Evolutionary conservation across 208 protist genomes (phyloP), one percentile per base, ranked within the genome.

Genomic region (Trypanosoma platydactyli): DNA sequence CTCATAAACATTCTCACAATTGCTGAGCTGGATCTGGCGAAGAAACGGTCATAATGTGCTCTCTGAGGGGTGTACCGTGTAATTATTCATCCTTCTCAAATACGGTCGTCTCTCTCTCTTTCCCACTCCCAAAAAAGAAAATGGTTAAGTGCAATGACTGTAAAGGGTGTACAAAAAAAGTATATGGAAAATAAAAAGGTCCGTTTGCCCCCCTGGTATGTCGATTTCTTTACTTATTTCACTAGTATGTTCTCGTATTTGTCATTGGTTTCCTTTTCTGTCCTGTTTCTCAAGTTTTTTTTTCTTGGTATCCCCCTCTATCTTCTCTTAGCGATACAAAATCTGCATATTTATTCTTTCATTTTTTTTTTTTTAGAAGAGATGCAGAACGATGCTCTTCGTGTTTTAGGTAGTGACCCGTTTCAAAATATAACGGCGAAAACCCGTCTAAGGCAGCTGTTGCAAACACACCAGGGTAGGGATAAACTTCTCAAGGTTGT

Each of bases 401-500:
- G 89, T 40, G 89, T 95, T 46, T 66, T 95, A 33, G 86, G 89
- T 42, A 77, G 78, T 7, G 87, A 93, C 71, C 90, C 90, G 9
- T 95, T 95, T 68, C 75, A 92, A 62, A 84, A 84, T 27, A 93
- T 95, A 65, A 91, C 87, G 11, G 80, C 77, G 3, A 96, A 93
- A 53, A 91, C 83, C n/a, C 86, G 90, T 16, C 48, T 96, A 52
- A 73, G 84, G 9, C 90, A 96, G 70, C 74, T 96, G n/a, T 75
- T 96, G 58, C 85, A 96, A 68, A 96, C 86, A 3, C 86, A 94
- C 60, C 91, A 94, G 57, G 91, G 91, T 11, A 74, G 91, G 29
- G 91, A 96, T 69, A 96, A 96, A 65, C 60, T 94, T 0, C 94
- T 96, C 68, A 96, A 96, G 50, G 86, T 96, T 6, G 80, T 81